Percentiles rank a stretch among this genome's conserved stretches.
Evolutionary conservation across 805 yeast species (phyloP).

Genomic region (Suhomyces canberraensis): DNA sequence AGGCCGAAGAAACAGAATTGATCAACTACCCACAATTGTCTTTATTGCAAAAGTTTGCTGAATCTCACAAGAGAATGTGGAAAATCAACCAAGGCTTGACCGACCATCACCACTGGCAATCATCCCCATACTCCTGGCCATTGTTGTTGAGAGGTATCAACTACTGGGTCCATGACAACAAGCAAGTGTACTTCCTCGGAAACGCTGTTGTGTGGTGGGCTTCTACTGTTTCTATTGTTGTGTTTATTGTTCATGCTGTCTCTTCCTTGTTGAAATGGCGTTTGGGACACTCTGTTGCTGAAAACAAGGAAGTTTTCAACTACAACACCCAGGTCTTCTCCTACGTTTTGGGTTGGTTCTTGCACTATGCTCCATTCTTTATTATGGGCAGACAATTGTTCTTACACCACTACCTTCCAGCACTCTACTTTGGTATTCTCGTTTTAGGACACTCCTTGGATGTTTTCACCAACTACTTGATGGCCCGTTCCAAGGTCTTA

Average conservation of each 20-base stretch:
- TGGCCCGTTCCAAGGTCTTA: constrained; percentile 36
- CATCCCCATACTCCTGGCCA: constrained; percentile 75
- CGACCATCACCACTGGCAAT: constrained; percentile 67
- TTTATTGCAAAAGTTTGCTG: constrained; percentile 59
- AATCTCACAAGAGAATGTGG: constrained; percentile 76
- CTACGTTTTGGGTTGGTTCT: constrained; percentile 64
- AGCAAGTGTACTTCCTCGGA: constrained; percentile 70
- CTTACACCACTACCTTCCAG: constrained; percentile 91
- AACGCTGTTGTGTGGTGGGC: constrained; percentile 83
- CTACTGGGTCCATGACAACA: constrained; percentile 65
- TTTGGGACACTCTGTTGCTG: constrained; percentile 40
- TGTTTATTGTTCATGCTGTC: constrained; percentile 48
- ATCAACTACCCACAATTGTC: constrained; percentile 50
- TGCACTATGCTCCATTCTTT: constrained; percentile 73
- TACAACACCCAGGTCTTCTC: constrained; percentile 62
- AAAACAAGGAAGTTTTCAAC: constrained; percentile 55
- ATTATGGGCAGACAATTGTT: constrained; percentile 92
- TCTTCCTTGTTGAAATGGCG: constrained; percentile 62
- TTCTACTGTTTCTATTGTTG: constrained; percentile 49
- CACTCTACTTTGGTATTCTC: constrained; percentile 81
- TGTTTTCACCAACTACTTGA: constrained; percentile 41
- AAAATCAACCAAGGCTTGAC: constrained; percentile 66
- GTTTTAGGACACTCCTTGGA: constrained; percentile 71
- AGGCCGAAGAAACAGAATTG: constrained; percentile 18
- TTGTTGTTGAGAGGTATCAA: constrained; percentile 72